Base-by-base conservation (phyloP, 108 stramenopile genomes). In the Mediolabrus comicus region DNA sequence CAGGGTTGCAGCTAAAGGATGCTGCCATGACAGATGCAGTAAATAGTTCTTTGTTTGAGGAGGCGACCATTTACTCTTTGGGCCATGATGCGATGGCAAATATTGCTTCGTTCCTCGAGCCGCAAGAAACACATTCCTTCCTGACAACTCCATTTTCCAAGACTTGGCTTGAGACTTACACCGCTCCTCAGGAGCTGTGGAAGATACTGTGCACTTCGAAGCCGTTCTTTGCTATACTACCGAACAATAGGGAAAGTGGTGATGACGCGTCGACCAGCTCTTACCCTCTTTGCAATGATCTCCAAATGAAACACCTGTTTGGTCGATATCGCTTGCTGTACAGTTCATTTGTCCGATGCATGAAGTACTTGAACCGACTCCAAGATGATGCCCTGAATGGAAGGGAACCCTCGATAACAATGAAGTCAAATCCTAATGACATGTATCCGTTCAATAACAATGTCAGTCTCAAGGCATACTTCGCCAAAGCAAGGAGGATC, bases 41-140 rank as follows among this genome's bases (percentile, higher is more conserved):
- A 1, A 22, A 63, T 30, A 3, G 16, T n/a, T 26, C 46, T 34
- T 56, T 54, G 9, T 56, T 67, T 30, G 31, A 62, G 3, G 72
- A 74, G 19, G 60, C 67, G 4, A 43, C 57, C 36, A 73, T 92
- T 31, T 81, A 89, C 55, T 56, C 56, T 3, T 19, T 94, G 33
- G 87, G 89, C 12, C 71, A 74, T 13, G 92, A 94, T 80, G 62
- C 84, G n/a, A 89, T 94, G 89, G 89, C 87, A 11, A 79, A 83
- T 46, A 69, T 86, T 34, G 65, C 87, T 32, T 82, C 92, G 5
- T 94, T 83, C 62, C 61, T 94, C 33, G 72, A 86, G 16, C 88
- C 88, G 14, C 85, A 82, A 19, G 75, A 89, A 32, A 77, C 83
- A 41, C 67, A 91, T 71, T 66, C 77, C 25, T 69, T 94, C 33